A percentile compares a stretch with the other conserved stretches of the same genome.
phyloP scores from a whole-genome alignment of 2,329 filamentous ascomycete species.

The Gnomoniopsis sp. region DNA sequence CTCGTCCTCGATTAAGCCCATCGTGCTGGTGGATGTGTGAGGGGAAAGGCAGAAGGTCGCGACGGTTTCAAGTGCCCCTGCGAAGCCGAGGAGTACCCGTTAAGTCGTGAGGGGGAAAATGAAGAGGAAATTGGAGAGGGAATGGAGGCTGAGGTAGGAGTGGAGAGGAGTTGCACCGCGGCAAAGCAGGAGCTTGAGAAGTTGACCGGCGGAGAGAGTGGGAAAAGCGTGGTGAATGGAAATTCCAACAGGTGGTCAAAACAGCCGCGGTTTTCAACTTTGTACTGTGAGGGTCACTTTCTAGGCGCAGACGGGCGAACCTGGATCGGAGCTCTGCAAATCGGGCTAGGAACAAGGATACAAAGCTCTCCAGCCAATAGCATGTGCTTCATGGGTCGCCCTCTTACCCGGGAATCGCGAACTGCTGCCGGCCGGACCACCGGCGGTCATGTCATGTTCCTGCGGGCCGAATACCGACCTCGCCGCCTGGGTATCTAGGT shows the following conservation, averaged over 20 bases:
- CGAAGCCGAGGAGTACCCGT: background rate
- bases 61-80: background rate
- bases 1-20: slow-evolving; percentile 86
- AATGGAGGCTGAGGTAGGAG: background rate
- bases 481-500: too few species aligned
- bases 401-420: too few species aligned
- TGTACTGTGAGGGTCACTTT: background rate
- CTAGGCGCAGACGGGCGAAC: background rate
- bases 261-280: slow-evolving; percentile 6
- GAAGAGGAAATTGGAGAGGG: background rate
- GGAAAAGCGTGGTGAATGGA: background rate
- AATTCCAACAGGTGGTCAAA: slow-evolving; percentile 1
- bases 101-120: background rate
- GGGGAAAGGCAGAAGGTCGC: background rate
- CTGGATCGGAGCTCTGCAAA: background rate
- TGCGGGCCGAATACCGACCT: too few species aligned
- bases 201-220: background rate
- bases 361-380: background rate
- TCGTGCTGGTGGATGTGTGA: slow-evolving; percentile 42
- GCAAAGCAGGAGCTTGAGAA: background rate
- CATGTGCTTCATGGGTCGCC: background rate
- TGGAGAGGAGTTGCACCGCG: slow-evolving; percentile 1
- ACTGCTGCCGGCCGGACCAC: too few species aligned
- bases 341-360: background rate
- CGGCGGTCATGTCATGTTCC: background rate